Evolutionary conservation across 805 yeast genomes (phyloP), one percentile per base, ranked within the genome.

Genomic region (Spathaspora arborariae): DNA sequence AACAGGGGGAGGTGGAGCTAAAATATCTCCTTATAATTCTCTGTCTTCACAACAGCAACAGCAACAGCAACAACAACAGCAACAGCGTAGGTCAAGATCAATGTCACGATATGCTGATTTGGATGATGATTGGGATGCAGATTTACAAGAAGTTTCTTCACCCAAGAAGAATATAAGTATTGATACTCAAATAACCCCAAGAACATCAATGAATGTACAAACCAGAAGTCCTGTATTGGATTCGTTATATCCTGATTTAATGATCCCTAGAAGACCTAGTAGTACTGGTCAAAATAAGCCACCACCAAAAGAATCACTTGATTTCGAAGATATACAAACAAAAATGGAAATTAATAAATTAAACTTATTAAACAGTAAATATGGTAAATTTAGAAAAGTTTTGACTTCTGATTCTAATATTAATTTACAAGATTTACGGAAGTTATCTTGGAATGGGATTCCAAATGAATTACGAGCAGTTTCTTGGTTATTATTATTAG

Each of bases 51-150:
- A n/a, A n/a, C n/a, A n/a, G n/a, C n/a, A n/a, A n/a, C n/a, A n/a
- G n/a, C n/a, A n/a, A n/a, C n/a, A n/a, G 39, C 37, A 42, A 4
- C 11, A 33, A 44, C 22, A n/a, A 26, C 36, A 5, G 2, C 39
- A 27, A 47, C 50, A 40, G 39, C 45, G 53, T 24, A 19, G 62
- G 45, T 45, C 52, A 2, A 46, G 27, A 26, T 51, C 62, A 9
- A 49, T 49, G n/a, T 49, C 55, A n/a, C 53, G 57, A 47, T 85
- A 84, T 58, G 71, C 81, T 39, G 96, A 90, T 59, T 68, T 84
- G 47, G 96, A 90, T 61, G 96, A 87, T 55, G 97, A 89, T 64
- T 90, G 97, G 97, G 92, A 89, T 62, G 95, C 80, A 16, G 74
- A 65, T 16, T 54, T 92, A 10, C 84, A 82, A 39, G 82, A 63